Evolutionary conservation across 805 yeast genomes (phyloP), one percentile per base, ranked within the genome.

Genomic region (Yamadazyma scolyti): DNA sequence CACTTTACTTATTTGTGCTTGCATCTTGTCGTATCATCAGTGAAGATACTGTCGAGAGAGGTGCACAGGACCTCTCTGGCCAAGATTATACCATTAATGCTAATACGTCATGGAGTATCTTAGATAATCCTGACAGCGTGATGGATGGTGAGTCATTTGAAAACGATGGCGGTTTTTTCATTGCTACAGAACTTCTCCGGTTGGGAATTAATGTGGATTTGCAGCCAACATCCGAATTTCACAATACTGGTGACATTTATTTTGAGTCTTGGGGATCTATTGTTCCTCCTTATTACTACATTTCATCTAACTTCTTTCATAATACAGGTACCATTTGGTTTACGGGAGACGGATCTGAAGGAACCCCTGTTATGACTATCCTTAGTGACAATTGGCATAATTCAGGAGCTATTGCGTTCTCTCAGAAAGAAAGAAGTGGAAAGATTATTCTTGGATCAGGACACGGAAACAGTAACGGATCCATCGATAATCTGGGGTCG

Each of bases 321-420:
- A 54, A 56, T 31, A 37, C 46, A 21, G 63, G 59, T 27, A 25
- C 40, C 9, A 42, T 49, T 41, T 56, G 39, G 39, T 36, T 52
- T 18, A 51, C 48, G 19, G 48, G 47, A 20, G 39, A 39, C 18
- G 54, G 54, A 5, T 26, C 40, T 9, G 18, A 37, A 15, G 44
- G 45, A n/a, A 16, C 30, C 17, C 44, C 54, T 19, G 23, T 22
- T 10, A 39, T 40, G 41, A 18, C 37, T 2, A 40, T 44, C 21
- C 35, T 33, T 7, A 37, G 46, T 9, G 28, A 37, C 20, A 25
- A 16, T 14, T 50, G 46, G 46, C 27, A 25, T 9, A 50, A 50
- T 28, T 27, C 32, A n/a, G 56, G 54, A 21, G 37, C 43, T 9
- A 36, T 48, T 29, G 43, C 36, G 6, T 47, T 48, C 23, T 21